A percentile compares a stretch with the other conserved stretches of the same genome.
These are phyloP conservation scores for Kernera saxatilis DNA, from an alignment of 345 rosid species.

Conservation along the genomic window DNA sequence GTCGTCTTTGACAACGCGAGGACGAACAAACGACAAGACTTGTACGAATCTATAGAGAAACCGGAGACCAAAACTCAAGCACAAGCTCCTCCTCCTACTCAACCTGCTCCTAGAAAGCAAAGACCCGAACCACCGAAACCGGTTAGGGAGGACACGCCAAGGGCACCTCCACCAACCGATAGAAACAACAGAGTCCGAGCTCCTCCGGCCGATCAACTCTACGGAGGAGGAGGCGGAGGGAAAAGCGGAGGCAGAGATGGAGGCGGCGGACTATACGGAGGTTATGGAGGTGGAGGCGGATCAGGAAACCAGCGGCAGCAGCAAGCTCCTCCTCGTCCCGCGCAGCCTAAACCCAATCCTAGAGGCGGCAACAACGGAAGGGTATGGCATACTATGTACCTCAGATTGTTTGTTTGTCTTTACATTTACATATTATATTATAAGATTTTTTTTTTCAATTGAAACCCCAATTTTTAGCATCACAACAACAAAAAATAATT, in stretches of 20 bases:
- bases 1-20: constrained; percentile 32
- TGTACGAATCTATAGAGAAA: constrained; percentile 23
- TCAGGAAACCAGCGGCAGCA: constrained; percentile 17
- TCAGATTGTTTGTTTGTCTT: neutral
- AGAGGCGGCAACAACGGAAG: constrained; percentile 24
- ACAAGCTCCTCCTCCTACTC: constrained; percentile 21
- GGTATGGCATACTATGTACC: constrained; percentile 4
- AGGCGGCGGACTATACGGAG: constrained; percentile 12
- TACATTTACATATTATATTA: neutral
- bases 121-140: constrained; percentile 19
- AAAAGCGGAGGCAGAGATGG: neutral
- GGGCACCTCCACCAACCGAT: constrained; percentile 31
- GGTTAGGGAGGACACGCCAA: neutral
- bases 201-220: constrained; percentile 44
- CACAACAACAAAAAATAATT: too few relatives aligned
- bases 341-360: neutral
- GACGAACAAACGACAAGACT: constrained; percentile 21
- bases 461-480: neutral
- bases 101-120: constrained; percentile 14
- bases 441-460: too few relatives aligned
- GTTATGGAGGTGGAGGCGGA: constrained; percentile 16
- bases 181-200: constrained; percentile 41
- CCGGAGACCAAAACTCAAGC: neutral
- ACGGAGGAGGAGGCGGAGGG: neutral
- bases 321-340: constrained; percentile 11